Conservation (phyloP, 176 grass and related monocot genomes). For the Carex pumila region DNA sequence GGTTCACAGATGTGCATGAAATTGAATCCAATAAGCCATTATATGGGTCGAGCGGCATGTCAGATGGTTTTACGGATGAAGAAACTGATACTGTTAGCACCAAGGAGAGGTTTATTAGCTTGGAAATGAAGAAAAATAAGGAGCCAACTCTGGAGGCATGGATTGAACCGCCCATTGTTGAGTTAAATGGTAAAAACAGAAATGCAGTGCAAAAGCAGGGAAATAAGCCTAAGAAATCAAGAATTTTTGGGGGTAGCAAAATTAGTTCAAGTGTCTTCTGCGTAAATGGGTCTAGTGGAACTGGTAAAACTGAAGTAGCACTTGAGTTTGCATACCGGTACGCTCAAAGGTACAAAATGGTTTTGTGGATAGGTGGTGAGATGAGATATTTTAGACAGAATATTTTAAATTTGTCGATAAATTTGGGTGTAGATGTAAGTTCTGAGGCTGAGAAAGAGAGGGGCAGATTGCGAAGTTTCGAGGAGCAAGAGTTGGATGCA, state of each 20-base stretch:
- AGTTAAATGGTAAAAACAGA: conserved; percentile 64
- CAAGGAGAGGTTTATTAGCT: conserved; percentile 62
- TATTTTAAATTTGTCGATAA: conserved; percentile 76
- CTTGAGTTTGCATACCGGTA: conserved; percentile 88
- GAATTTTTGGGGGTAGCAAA: conserved; percentile 48
- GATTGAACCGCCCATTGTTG: conserved; percentile 81
- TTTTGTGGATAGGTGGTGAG: conserved; percentile 91
- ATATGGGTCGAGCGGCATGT: conserved; percentile 57
- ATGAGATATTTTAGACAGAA: conserved; percentile 81
- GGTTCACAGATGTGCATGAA: conserved; percentile 62
- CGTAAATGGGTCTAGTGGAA: conserved; percentile 69
- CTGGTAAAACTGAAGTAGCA: conserved; percentile 86
- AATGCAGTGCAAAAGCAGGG: conserved; percentile 60
- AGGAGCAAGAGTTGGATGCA: conserved; percentile 90
- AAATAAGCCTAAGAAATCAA: conserved; percentile 60
- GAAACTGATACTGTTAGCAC: conserved; percentile 65
- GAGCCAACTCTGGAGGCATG: conserved; percentile 91
- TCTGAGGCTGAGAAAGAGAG: conserved; percentile 90
- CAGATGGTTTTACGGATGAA: conserved; percentile 85
- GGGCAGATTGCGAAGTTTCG: conserved; percentile 81
- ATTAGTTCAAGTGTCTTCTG: conserved; percentile 48
- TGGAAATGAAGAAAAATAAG: conserved; percentile 93
- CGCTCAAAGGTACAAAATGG: conserved; percentile 92
- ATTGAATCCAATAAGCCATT: conserved; percentile 45
- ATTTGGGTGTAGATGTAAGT: conserved; percentile 73